Conservation (phyloP, 352 stramenopile species). For the Globisporangium irregulare region DNA sequence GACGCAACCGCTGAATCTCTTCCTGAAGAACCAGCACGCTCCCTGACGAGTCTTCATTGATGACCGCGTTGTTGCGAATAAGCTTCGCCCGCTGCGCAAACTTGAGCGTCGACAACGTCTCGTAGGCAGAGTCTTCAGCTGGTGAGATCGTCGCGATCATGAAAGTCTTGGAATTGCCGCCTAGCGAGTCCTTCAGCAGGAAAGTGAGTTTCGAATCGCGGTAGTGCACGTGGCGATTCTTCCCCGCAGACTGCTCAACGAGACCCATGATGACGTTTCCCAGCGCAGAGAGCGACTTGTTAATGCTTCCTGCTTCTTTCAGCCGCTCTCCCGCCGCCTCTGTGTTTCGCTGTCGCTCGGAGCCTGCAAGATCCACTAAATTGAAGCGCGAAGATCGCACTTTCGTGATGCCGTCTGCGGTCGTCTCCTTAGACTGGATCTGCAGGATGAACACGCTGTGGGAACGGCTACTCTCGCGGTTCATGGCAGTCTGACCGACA, state of each 20-base stretch:
- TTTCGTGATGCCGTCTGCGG: constrained; percentile 53
- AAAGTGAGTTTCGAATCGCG: constrained; percentile 87
- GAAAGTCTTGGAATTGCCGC: constrained; percentile 86
- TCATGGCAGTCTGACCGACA: constrained; percentile 84
- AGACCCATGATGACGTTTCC: constrained; percentile 94
- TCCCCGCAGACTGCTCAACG: constrained; percentile 75
- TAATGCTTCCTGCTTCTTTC: constrained; percentile 97
- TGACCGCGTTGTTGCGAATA: constrained; percentile 82
- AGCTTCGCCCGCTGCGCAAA: constrained; percentile 84
- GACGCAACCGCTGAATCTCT: constrained; percentile 60
- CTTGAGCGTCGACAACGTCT: constrained; percentile 83
- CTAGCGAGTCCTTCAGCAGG: constrained; percentile 79
- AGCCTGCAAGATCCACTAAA: constrained; percentile 97
- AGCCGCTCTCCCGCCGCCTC: constrained; percentile 93
- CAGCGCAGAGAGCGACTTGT: constrained; percentile 94
- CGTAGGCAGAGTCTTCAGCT: constrained; percentile 79
- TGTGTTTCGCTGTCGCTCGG: constrained; percentile 95
- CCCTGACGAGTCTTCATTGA: constrained; percentile 79
- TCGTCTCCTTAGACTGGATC: constrained; percentile 66
- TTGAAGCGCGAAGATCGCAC: constrained; percentile 92
- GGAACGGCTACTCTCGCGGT: constrained; percentile 79
- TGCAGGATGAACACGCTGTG: constrained; percentile 86
- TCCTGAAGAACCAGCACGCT: constrained; percentile 64
- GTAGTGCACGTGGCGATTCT: constrained; percentile 83
- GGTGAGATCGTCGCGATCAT: constrained; percentile 85